phyloP scores from a whole-genome alignment of 1,284 basidiomycete species.

The Moniliophthora roreri region DNA sequence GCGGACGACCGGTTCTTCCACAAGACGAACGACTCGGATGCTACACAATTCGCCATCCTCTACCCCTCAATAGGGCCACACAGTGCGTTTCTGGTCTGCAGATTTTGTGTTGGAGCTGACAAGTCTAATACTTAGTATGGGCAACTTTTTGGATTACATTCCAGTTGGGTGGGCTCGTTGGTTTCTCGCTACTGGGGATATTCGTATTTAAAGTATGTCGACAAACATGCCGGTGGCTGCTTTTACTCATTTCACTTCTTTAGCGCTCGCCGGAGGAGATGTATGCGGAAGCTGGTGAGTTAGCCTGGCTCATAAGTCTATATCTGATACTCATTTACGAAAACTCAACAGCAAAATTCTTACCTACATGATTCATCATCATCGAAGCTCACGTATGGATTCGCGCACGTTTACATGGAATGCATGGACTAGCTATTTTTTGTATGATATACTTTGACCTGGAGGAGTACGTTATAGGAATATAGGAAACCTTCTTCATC shows the following conservation, averaged over 20 bases:
- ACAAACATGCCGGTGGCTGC: constrained; percentile 2
- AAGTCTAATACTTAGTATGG: constrained; percentile 55
- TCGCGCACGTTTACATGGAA: too few species aligned
- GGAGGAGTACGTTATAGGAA: too few species aligned
- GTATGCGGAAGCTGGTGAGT: constrained; percentile 58
- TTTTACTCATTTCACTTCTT: constrained; percentile 6
- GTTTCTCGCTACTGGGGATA: constrained; percentile 71
- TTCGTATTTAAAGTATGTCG: constrained; percentile 65
- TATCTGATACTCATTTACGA: too few species aligned
- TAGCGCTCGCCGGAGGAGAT: constrained; percentile 53
- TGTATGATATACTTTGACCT: too few species aligned
- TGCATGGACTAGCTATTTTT: too few species aligned
- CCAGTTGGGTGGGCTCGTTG: constrained; percentile 62
- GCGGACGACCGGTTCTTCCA: constrained; percentile 85
- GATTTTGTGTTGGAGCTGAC: background rate
- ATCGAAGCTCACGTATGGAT: too few species aligned
- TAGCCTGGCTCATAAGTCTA: too few species aligned
- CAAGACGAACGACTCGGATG: constrained; percentile 82
- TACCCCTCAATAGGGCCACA: constrained; percentile 68
- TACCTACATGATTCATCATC: too few species aligned
- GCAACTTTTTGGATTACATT: constrained; percentile 75
- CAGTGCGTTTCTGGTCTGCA: constrained; percentile 39
- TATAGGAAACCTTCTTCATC: too few species aligned
- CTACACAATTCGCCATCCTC: constrained; percentile 72
- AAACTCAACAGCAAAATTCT: too few species aligned